Base-by-base conservation (phyloP, 768 basidiomycete genomes). In the Leucocoprinus birnbaumii region DNA sequence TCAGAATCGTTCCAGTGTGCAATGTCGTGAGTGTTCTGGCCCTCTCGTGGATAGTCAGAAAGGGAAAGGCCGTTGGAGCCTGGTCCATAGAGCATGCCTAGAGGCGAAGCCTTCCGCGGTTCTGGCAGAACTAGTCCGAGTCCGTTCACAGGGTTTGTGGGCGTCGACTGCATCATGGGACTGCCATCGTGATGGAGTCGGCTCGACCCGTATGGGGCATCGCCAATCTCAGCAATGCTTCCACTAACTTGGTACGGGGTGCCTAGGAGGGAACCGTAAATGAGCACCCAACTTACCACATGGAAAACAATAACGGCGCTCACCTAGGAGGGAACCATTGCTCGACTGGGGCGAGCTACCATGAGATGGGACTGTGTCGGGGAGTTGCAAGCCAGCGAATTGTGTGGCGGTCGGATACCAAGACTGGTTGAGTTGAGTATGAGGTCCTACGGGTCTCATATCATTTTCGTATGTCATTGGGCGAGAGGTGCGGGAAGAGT, bases 301-400 rank as follows among this genome's bases (percentile, higher is more conserved):
- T 44, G 21, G 14, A 35, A 8, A 10, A 48, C 31, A 48, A 31
- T 19, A 14, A 3, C 9, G 16, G 6, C 21, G 40, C 54, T 55
- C n/a, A 55, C 54, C 21, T 24, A 49, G 34, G 27, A 48, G 54
- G 27, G 54, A 55, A 16, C 54, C 48, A 25, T 43, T 43, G 38
- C 54, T 55, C 14, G 48, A 55, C 38, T 24, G 47, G 26, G 54
- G 54, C 5, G 54, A 49, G 21, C 16, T 48, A 4, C 19, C 8
- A 34, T 35, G 42, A 21, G 51, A 45, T 11, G 38, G 38, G 13
- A n/a, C 38, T 16, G 40, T 9, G 27, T 42, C 35, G 16, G 25
- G 40, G 9, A 27, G 22, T 13, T 26, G 24, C 9, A 22, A 25
- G 16, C 41, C 50, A 16, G 25, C 5, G 26, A n/a, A 22, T 11